Conservation (phyloP, 2,329 filamentous ascomycete species). For the Fusarium nodosum region DNA sequence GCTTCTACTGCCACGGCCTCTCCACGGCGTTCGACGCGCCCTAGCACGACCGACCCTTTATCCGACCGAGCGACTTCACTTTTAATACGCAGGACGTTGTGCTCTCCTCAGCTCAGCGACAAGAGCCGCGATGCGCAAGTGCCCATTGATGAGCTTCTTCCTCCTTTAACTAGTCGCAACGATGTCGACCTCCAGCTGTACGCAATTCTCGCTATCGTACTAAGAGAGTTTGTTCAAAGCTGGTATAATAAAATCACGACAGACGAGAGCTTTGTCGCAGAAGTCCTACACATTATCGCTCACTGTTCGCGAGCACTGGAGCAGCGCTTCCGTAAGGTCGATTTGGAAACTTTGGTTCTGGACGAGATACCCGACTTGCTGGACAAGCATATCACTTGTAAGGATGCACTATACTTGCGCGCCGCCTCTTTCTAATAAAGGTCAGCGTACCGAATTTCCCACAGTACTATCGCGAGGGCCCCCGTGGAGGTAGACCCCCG, state of each 20-base stretch:
- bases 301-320: conserved; percentile 91
- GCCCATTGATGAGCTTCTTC: conserved; percentile 84
- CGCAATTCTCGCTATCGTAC: conserved; percentile 88
- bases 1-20: conserved; percentile 22
- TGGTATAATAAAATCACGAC: conserved; percentile 96
- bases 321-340: conserved; percentile 84
- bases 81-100: conserved; percentile 87
- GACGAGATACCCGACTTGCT: conserved; percentile 90
- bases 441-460: conserved; percentile 79
- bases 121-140: conserved; percentile 63
- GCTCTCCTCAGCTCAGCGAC: conserved; percentile 75
- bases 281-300: conserved; percentile 90
- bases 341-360: conserved; percentile 84
- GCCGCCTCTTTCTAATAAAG: conserved; percentile 35
- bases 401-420: conserved; percentile 39
- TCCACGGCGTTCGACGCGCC: conserved; percentile 53
- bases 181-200: conserved; percentile 95
- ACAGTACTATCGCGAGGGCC: conserved; percentile 67
- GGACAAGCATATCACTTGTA: conserved; percentile 84
- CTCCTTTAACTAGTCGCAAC: conserved; percentile 93
- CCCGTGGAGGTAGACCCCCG: conserved; percentile 73
- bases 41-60: conserved; percentile 63
- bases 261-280: conserved; percentile 88
- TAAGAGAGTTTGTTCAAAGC: conserved; percentile 89
- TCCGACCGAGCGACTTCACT: conserved; percentile 84